These are phyloP conservation scores for Gaeumannomyces tritici DNA, from an alignment of 2,329 filamentous ascomycete genomes.

Conservation along the genomic window DNA sequence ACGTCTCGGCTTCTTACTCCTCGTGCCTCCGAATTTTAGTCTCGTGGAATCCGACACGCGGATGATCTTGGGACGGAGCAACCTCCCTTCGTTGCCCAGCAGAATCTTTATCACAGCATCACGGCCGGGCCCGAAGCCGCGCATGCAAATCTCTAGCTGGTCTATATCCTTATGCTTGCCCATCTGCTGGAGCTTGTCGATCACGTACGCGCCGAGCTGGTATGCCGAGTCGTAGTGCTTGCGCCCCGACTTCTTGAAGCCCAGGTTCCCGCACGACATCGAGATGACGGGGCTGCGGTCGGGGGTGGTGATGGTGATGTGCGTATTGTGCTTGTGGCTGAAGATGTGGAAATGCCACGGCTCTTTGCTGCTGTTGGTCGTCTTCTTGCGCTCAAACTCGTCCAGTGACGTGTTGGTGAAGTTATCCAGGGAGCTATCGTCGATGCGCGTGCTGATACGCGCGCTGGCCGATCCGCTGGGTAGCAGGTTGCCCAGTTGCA, in stretches of 20 bases:
- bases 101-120: slow-evolving; percentile 87
- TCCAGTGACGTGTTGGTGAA: background rate
- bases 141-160: slow-evolving; percentile 67
- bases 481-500: background rate
- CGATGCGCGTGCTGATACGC: background rate
- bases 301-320: slow-evolving; percentile 81
- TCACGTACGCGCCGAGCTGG: slow-evolving; percentile 74
- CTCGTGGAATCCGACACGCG: slow-evolving; percentile 79
- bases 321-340: slow-evolving; percentile 86
- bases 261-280: slow-evolving; percentile 75
- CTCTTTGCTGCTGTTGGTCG: slow-evolving; percentile 26
- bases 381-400: background rate
- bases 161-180: slow-evolving; percentile 69
- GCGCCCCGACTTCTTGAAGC: slow-evolving; percentile 76
- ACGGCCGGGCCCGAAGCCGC: slow-evolving; percentile 78
- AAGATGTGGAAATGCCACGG: slow-evolving; percentile 84
- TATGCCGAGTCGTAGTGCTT: slow-evolving; percentile 86
- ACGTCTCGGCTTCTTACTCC: slow-evolving; percentile 76
- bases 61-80: slow-evolving; percentile 64
- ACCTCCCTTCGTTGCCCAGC: slow-evolving; percentile 72
- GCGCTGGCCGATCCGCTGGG: background rate
- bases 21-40: slow-evolving; percentile 91
- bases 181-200: slow-evolving; percentile 75
- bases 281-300: slow-evolving; percentile 71
- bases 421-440: background rate